phyloP scores from a whole-genome alignment of 2,329 filamentous ascomycete species.

The Botrytis porri region DNA sequence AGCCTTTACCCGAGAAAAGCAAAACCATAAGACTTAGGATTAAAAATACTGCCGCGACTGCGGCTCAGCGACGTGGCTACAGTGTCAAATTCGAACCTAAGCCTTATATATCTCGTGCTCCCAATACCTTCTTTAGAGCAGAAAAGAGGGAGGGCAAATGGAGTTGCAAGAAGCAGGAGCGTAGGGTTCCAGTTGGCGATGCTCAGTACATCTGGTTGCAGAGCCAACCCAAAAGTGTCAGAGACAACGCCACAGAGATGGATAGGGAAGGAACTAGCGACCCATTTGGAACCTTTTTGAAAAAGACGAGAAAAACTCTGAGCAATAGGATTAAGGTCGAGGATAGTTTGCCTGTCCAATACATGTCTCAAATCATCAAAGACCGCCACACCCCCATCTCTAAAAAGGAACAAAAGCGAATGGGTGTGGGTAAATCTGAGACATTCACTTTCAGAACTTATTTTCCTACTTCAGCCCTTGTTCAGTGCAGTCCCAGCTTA shows the following conservation, averaged over 20 bases:
- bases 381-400: too few species aligned
- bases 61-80: too few species aligned
- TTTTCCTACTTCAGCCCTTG: background rate
- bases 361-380: background rate
- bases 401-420: background rate
- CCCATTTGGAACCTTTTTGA: background rate
- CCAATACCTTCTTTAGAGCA: rapidly evolving
- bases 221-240: background rate
- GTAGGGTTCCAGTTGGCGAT: background rate
- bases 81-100: background rate
- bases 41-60: too few species aligned
- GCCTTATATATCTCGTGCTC: background rate
- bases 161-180: background rate
- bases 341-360: background rate
- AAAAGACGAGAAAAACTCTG: rapidly evolving
- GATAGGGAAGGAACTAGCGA: too few species aligned
- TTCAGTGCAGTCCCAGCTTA: background rate
- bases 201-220: background rate
- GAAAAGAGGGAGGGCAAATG: background rate
- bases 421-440: too few species aligned
- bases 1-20: too few species aligned
- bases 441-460: background rate
- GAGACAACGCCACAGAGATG: rapidly evolving
- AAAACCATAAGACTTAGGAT: too few species aligned
- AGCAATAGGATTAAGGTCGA: rapidly evolving